Evolutionary conservation across 768 basidiomycete species (phyloP).

Genomic region (Collybia nuda): DNA sequence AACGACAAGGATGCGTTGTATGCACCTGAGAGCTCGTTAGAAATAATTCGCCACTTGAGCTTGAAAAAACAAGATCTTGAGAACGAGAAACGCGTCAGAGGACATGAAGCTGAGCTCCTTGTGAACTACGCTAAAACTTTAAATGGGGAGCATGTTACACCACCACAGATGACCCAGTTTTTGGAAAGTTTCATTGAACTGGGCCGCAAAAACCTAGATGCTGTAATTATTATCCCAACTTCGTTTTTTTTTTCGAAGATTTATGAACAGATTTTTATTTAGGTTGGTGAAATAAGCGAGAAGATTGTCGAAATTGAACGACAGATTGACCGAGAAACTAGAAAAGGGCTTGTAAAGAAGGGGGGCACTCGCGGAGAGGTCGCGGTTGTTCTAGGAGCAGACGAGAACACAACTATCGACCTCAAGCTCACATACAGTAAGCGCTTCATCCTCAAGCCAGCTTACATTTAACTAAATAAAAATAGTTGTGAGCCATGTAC

Average conservation of each 20-base stretch:
- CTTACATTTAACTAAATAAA: background rate
- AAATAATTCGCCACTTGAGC: conserved; percentile 33
- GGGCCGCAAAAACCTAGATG: conserved; percentile 31
- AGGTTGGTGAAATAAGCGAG: conserved; percentile 36
- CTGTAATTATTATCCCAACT: conserved; percentile 18
- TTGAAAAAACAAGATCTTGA: conserved; percentile 34
- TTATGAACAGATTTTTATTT: background rate
- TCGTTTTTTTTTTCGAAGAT: background rate
- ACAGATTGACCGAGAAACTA: conserved; percentile 34
- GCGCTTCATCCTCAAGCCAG: conserved; percentile 13
- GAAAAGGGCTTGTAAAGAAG: conserved; percentile 32
- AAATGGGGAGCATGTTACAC: conserved; percentile 38
- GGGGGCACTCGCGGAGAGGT: conserved; percentile 33
- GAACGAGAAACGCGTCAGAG: conserved; percentile 35
- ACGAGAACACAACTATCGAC: conserved; percentile 32
- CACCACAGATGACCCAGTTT: conserved; percentile 37
- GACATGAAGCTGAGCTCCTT: conserved; percentile 42
- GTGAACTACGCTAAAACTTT: conserved; percentile 43
- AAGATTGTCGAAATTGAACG: conserved; percentile 38
- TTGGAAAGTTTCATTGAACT: conserved; percentile 39
- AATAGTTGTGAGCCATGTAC: conserved; percentile 49
- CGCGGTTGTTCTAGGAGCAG: conserved; percentile 41
- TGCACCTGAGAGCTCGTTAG: conserved; percentile 22
- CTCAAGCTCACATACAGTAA: conserved; percentile 55
- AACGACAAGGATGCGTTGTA: conserved; percentile 15